A percentile compares a stretch with the other conserved stretches of the same genome.
Evolutionary conservation across 495 filamentous ascomycete species (phyloP).

Genomic region (Melanomma pulvis-pyrius): DNA sequence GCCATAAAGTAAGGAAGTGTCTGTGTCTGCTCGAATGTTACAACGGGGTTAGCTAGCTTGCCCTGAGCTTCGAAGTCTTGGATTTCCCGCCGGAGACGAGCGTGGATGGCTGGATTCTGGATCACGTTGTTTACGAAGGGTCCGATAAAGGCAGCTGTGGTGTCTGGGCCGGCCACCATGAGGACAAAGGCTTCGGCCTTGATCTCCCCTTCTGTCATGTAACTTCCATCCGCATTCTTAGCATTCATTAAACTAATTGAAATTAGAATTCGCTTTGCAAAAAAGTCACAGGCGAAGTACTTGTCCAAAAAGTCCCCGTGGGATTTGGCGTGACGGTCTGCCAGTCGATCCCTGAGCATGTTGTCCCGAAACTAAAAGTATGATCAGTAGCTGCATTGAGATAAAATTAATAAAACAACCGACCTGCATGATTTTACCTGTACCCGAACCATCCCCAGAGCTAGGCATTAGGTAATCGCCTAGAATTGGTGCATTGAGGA

Average conservation of each 20-base stretch:
- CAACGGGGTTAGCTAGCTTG: not conserved
- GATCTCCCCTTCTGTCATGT: not conserved
- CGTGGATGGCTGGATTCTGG: not conserved
- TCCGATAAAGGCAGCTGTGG: not conserved
- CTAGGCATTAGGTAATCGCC: not conserved
- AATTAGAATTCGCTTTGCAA: not conserved
- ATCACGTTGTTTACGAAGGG: not conserved
- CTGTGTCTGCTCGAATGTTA: not conserved
- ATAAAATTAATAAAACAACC: not conserved
- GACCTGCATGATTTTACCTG: not conserved
- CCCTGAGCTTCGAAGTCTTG: not conserved
- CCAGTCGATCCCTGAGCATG: not conserved
- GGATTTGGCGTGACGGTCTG: not conserved
- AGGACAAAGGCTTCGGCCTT: not conserved
- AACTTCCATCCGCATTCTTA: not conserved
- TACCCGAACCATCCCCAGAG: not conserved
- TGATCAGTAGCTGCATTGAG: not conserved
- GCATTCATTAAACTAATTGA: not conserved
- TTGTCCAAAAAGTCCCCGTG: not conserved
- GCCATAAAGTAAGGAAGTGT: conserved; percentile 61
- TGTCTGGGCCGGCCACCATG: not conserved
- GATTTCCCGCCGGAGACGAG: not conserved
- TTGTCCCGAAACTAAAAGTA: not conserved
- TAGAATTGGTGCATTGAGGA: not conserved
- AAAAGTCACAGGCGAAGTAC: not conserved